Conservation (phyloP, 495 filamentous ascomycete species). For the Darksidea phi region DNA sequence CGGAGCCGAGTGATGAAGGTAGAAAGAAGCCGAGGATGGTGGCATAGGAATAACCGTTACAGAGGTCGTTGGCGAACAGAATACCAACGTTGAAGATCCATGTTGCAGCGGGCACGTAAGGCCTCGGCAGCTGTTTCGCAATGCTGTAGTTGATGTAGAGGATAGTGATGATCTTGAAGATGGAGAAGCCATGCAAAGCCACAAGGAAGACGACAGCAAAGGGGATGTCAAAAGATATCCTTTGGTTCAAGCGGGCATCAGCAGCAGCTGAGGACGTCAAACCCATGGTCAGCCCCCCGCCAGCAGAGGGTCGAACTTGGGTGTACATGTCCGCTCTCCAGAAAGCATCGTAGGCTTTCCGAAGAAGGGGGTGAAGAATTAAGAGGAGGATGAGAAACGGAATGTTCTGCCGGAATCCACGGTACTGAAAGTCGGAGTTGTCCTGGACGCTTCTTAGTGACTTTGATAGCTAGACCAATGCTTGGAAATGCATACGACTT, state of each 20-base stretch:
- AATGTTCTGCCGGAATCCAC: constrained; percentile 81
- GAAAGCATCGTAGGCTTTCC: constrained; percentile 63
- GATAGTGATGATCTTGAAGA: constrained; percentile 76
- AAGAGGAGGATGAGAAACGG: constrained; percentile 73
- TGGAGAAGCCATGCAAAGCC: constrained; percentile 81
- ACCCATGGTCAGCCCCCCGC: constrained; percentile 30
- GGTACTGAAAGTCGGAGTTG: constrained; percentile 85
- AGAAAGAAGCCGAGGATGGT: constrained; percentile 57
- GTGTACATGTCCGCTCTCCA: constrained; percentile 37
- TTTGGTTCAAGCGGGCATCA: constrained; percentile 67
- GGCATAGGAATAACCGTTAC: constrained; percentile 69
- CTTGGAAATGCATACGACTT: constrained; percentile 62
- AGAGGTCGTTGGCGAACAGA: constrained; percentile 88
- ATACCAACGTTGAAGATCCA: constrained; percentile 91
- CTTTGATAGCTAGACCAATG: not conserved
- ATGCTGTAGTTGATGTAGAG: constrained; percentile 79
- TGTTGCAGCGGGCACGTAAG: constrained; percentile 69
- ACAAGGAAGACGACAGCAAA: constrained; percentile 79
- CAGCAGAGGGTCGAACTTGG: constrained; percentile 17
- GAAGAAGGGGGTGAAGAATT: constrained; percentile 71
- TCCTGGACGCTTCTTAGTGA: constrained; percentile 54
- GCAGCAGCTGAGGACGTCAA: constrained; percentile 51
- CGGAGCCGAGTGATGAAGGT: constrained; percentile 39
- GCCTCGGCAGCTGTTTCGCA: constrained; percentile 63
- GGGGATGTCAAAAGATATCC: constrained; percentile 77